Evolutionary conservation across 805 yeast genomes (phyloP).

Genomic region (Zygoascus biomembranicola): DNA sequence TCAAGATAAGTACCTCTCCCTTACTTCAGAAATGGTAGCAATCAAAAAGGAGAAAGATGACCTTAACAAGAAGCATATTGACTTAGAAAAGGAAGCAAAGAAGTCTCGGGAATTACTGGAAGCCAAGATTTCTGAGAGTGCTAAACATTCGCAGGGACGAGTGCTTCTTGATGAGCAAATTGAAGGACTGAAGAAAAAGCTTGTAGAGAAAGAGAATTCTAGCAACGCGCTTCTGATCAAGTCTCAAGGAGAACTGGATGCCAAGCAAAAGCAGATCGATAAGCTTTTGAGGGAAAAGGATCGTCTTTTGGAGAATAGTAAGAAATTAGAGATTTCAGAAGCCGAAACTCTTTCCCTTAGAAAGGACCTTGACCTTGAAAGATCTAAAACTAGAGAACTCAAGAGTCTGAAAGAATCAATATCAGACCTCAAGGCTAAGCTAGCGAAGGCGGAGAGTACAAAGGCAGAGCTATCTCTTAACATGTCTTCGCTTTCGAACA

Average conservation of each 20-base stretch:
- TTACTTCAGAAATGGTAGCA: slow-evolving; percentile 19
- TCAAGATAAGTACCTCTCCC: slow-evolving; percentile 8
- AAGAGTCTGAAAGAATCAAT: slow-evolving; percentile 13
- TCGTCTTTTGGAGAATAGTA: slow-evolving; percentile 5
- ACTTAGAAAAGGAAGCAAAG: slow-evolving; percentile 38
- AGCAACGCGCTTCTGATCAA: slow-evolving; percentile 7
- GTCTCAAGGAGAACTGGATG: slow-evolving; percentile 14
- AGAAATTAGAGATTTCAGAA: slow-evolving; percentile 4
- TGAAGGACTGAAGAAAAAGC: slow-evolving; percentile 9
- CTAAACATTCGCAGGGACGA: slow-evolving; percentile 13
- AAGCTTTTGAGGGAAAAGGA: slow-evolving; percentile 11
- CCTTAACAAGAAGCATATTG: slow-evolving; percentile 7
- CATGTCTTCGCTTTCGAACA: slow-evolving; percentile 7
- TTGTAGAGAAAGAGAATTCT: slow-evolving; percentile 12
- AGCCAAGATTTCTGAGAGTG: slow-evolving; percentile 22
- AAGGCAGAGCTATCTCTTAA: slow-evolving; percentile 11
- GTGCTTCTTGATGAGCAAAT: slow-evolving; percentile 15
- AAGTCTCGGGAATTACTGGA: slow-evolving; percentile 37
- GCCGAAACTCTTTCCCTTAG: slow-evolving; percentile 11
- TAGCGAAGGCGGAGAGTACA: slow-evolving; percentile 14
- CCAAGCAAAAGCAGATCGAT: slow-evolving; percentile 15
- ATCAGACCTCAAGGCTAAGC: slow-evolving; percentile 10
- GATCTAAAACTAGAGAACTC: slow-evolving; percentile 12
- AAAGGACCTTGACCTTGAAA: slow-evolving; percentile 16
- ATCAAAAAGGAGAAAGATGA: slow-evolving; percentile 22